Base-by-base conservation (phyloP, 208 protist species). In the Acanthamoeba triangularis region DNA sequence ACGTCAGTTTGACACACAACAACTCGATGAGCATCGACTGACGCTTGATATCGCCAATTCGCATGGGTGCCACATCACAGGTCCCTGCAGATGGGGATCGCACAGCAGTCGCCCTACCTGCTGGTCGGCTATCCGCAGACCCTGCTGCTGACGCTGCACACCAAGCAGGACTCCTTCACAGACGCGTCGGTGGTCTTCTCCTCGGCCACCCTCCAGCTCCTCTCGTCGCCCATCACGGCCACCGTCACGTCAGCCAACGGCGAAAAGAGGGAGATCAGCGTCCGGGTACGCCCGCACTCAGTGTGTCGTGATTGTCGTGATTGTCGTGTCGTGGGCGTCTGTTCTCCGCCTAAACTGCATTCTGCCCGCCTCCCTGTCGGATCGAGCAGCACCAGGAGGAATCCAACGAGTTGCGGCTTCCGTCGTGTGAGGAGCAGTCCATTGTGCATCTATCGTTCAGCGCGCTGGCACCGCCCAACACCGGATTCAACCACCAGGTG, bases 401-500 rank as follows among this genome's bases (percentile, higher is more conserved):
- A 3, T 25, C 78, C 33, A 25, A 28, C 25, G 47, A 61, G 78
- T 37, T 63, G 23, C 44, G 6, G 11, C 20, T 87, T 28, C 78
- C 78, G 78, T 1, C 78, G 41, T 87, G 78, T 23, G 78, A 61
- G 49, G 78, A 56, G 47, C 78, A 87, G 28, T 47, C 49, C 47
- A 63, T 47, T 5, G 47, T 87, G n/a, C 25, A 23, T 8, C 49
- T 87, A 28, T 16, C 23, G 47, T 56, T 87, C 52, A 61, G 5
- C 25, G 78, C 61, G 78, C 78, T 63, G 47, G 78, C 78, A 0
- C 41, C 41, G 41, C 78, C 78, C 23, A 37, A 25, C 47, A 37
- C 47, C 8, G 78, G 78, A 56, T 87, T 61, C 78, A 87, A 87
- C 44, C 78, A 87, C 33, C 78, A 87, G 78, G 78, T 84, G 41